Conservation (phyloP, 1,284 basidiomycete genomes). For the Rhodotorula sp. region DNA sequence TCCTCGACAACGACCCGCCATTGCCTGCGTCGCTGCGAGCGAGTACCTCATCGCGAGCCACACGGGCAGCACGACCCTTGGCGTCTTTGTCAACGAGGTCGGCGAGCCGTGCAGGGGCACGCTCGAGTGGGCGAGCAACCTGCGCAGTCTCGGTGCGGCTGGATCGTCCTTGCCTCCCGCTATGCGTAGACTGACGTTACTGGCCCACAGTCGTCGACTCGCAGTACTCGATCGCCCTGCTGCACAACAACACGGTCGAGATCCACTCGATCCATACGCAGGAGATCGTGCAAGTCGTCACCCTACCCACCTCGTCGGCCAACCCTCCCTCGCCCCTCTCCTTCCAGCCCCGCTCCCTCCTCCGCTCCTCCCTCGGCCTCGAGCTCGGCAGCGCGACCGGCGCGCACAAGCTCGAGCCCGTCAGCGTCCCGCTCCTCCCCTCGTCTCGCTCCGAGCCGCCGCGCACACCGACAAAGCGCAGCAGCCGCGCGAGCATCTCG, state of each 20-base stretch:
- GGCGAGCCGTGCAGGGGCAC: slow-evolving; percentile 88
- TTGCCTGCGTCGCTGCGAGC: slow-evolving; percentile 69
- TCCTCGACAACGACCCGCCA: slow-evolving; percentile 64
- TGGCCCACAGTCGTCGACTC: slow-evolving; percentile 70
- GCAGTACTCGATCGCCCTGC: slow-evolving; percentile 72
- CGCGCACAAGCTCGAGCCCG: slow-evolving; percentile 24
- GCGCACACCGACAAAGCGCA: slow-evolving; percentile 21
- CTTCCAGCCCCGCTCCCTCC: slow-evolving; percentile 47
- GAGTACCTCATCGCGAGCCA: slow-evolving; percentile 64
- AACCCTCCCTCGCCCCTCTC: slow-evolving; percentile 48
- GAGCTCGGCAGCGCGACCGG: slow-evolving; percentile 30
- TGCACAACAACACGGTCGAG: slow-evolving; percentile 74
- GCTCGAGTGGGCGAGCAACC: slow-evolving; percentile 77
- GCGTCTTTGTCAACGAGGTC: slow-evolving; percentile 76
- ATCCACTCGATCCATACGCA: slow-evolving; percentile 79
- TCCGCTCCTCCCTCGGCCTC: slow-evolving; percentile 15
- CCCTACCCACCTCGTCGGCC: slow-evolving; percentile 55
- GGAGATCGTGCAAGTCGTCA: slow-evolving; percentile 68
- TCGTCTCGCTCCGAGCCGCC: slow-evolving; percentile 44
- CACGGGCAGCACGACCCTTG: slow-evolving; percentile 60
- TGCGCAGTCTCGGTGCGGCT: slow-evolving; percentile 69
- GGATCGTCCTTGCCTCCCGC: slow-evolving; percentile 27
- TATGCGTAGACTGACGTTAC: not conserved
- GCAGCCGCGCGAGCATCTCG: slow-evolving; percentile 1
- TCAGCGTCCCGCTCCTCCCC: slow-evolving; percentile 49